Evolutionary conservation across 1,139 yeast genomes (phyloP).

Genomic region (Yamadazyma siamensis): DNA sequence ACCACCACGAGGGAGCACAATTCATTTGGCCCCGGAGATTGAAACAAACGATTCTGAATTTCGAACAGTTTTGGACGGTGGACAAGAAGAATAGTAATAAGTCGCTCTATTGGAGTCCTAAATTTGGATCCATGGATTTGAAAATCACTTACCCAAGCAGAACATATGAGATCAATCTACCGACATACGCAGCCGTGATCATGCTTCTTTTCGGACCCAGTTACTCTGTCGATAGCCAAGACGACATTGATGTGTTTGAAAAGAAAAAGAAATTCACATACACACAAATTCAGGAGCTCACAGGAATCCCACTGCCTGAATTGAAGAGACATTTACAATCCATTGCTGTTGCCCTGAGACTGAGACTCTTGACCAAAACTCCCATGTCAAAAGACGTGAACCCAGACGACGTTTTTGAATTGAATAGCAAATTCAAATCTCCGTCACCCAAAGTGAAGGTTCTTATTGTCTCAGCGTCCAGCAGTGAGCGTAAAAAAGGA

Average conservation of each 20-base stretch:
- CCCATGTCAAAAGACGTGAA: constrained; percentile 77
- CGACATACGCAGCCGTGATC: constrained; percentile 76
- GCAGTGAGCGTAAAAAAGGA: constrained; percentile 18
- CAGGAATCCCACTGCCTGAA: constrained; percentile 72
- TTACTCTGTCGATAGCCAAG: constrained; percentile 11
- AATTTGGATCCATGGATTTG: constrained; percentile 78
- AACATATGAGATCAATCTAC: constrained; percentile 76
- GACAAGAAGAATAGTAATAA: constrained; percentile 68
- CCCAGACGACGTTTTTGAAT: constrained; percentile 58
- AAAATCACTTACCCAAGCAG: constrained; percentile 61
- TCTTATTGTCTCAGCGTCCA: constrained; percentile 57
- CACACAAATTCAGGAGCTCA: constrained; percentile 59
- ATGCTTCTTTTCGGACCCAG: constrained; percentile 64
- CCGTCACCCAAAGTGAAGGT: constrained; percentile 75
- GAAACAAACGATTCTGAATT: constrained; percentile 33
- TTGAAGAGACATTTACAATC: constrained; percentile 78
- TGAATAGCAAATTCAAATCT: constrained; percentile 71
- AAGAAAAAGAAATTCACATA: constrained; percentile 42
- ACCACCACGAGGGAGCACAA: constrained; percentile 30
- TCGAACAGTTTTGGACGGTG: constrained; percentile 46
- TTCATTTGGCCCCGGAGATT: constrained; percentile 47
- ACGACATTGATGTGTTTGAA: constrained; percentile 46
- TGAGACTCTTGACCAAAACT: constrained; percentile 64
- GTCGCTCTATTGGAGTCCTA: constrained; percentile 78
- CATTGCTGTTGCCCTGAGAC: constrained; percentile 79